These are phyloP conservation scores for Ammopiptanthus mongolicus DNA, from an alignment of 306 rosid genomes.

Conservation along the genomic window DNA sequence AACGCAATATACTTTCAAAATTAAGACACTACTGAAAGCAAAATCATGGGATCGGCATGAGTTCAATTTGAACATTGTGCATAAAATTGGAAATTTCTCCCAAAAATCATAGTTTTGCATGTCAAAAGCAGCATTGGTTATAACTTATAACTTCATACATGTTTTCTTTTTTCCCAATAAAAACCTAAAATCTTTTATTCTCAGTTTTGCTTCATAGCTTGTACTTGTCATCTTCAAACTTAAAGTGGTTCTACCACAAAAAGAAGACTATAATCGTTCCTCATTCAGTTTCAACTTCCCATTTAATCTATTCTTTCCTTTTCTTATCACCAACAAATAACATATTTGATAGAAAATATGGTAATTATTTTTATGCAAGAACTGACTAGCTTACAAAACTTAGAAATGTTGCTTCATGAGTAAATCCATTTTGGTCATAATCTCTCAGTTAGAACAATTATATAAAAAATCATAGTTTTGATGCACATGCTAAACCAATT, in stretches of 20 bases:
- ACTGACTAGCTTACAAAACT: background rate
- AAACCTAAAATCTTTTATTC: background rate
- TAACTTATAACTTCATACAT: background rate
- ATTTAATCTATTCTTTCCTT: background rate
- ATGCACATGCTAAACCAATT: background rate
- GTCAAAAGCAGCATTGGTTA: background rate
- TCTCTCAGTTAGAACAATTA: background rate
- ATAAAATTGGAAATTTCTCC: background rate
- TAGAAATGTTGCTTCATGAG: background rate
- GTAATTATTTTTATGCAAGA: background rate
- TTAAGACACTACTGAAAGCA: background rate
- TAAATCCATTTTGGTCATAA: background rate
- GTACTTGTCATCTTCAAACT: background rate
- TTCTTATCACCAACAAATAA: background rate
- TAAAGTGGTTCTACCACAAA: background rate
- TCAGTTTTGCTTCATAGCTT: background rate
- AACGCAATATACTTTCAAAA: background rate
- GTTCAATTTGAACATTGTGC: background rate
- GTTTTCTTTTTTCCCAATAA: background rate
- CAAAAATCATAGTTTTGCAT: conserved; percentile 1
- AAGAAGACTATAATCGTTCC: background rate
- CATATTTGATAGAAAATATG: background rate
- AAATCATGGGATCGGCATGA: background rate
- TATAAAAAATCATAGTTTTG: background rate
- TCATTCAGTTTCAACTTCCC: conserved; percentile 5